phyloP scores from a whole-genome alignment of 164 flowering plant species.

The Saururus chinensis region DNA sequence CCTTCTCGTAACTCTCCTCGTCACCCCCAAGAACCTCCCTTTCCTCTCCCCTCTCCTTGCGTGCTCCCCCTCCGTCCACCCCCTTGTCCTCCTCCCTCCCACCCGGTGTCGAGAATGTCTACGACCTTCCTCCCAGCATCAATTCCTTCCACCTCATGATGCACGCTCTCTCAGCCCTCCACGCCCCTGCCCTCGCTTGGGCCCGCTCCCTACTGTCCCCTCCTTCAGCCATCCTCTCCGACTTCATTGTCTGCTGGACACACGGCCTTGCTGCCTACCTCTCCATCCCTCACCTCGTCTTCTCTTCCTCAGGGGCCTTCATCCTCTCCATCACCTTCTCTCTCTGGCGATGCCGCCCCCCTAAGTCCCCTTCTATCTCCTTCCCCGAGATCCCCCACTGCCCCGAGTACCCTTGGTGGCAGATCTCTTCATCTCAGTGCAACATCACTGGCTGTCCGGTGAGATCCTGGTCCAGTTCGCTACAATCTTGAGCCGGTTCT shows the following conservation, averaged over 20 bases:
- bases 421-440: conserved; percentile 34
- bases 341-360: conserved; percentile 15
- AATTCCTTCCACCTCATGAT: conserved; percentile 1
- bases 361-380: neutral
- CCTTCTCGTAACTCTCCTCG: conserved; percentile 17
- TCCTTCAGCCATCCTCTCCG: conserved; percentile 21
- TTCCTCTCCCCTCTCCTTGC: conserved; percentile 17
- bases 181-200: conserved; percentile 14
- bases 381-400: conserved; percentile 6
- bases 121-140: conserved; percentile 2
- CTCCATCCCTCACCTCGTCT: conserved; percentile 21
- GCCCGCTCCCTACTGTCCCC: conserved; percentile 19
- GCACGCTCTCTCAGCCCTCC: conserved; percentile 7
- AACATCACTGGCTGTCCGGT: conserved; percentile 51
- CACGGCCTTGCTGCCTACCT: conserved; percentile 19
- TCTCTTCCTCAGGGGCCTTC: conserved; percentile 32
- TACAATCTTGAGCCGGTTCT: conserved; percentile 19
- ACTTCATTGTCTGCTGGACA: conserved; percentile 37
- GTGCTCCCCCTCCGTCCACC: conserved; percentile 12
- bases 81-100: conserved; percentile 18
- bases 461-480: conserved; percentile 40
- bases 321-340: neutral
- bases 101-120: conserved; percentile 7
- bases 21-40: conserved; percentile 24
- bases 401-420: conserved; percentile 16